These are phyloP conservation scores for Magnaporthiopsis poae DNA, from an alignment of 2,329 filamentous ascomycete species.

Conservation along the genomic window DNA sequence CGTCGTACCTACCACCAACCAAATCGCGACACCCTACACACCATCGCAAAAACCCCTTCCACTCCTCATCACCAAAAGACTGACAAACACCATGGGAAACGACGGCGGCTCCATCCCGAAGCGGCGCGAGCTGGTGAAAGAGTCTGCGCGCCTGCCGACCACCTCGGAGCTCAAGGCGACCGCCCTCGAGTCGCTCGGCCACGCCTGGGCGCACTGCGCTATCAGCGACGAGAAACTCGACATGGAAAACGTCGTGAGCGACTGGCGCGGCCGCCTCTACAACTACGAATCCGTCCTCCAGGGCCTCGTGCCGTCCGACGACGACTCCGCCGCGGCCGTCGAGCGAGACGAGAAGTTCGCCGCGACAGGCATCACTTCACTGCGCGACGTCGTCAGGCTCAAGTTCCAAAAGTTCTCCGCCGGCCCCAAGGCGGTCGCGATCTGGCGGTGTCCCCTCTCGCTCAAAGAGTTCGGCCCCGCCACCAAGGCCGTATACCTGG, in stretches of 20 bases:
- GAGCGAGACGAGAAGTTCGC: constrained; percentile 29
- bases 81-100: constrained; percentile 65
- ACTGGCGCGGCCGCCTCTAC: constrained; percentile 75
- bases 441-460: constrained; percentile 76
- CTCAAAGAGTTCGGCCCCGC: constrained; percentile 73
- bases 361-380: constrained; percentile 57
- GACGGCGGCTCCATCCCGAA: constrained; percentile 95
- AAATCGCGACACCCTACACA: background rate
- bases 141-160: constrained; percentile 73
- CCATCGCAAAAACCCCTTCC: background rate
- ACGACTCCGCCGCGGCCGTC: constrained; percentile 43
- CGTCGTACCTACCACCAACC: too few species aligned
- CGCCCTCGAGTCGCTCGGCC: constrained; percentile 71
- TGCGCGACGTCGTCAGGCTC: constrained; percentile 81
- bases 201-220: constrained; percentile 80
- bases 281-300: constrained; percentile 83
- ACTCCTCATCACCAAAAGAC: background rate
- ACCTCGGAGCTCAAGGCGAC: constrained; percentile 82
- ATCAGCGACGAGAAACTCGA: constrained; percentile 70
- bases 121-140: constrained; percentile 89
- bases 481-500: constrained; percentile 75
- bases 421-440: constrained; percentile 25
- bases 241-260: constrained; percentile 65
- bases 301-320: constrained; percentile 48
- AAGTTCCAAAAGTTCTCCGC: constrained; percentile 50